phyloP scores from a whole-genome alignment of 805 yeast species.

The Cyberlindnera meyerae region DNA sequence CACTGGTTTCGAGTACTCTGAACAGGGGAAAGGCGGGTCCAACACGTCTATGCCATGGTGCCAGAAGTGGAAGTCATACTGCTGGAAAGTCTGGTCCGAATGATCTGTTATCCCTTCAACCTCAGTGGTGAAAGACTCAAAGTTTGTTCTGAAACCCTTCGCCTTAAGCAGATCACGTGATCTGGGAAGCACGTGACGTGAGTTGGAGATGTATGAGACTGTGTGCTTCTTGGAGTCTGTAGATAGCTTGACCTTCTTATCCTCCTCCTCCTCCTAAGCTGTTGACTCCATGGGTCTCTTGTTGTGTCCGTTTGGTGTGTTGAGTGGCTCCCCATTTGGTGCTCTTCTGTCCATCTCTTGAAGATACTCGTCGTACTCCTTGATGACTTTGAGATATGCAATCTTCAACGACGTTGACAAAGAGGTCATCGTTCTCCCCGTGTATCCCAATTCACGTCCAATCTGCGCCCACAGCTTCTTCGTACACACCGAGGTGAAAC shows the following conservation, averaged over 20 bases:
- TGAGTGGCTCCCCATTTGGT: conserved; percentile 4
- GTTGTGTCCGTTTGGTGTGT: conserved; percentile 13
- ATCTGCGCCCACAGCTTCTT: conserved; percentile 78
- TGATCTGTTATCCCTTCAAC: conserved; percentile 34
- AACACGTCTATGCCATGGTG: conserved; percentile 32
- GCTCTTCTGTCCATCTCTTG: neutral
- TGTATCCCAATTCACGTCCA: conserved; percentile 75
- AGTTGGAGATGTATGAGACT: conserved; percentile 40
- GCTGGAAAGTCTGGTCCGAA: conserved; percentile 32
- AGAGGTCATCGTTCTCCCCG: conserved; percentile 67
- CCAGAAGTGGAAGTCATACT: conserved; percentile 43
- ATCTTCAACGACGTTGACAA: conserved; percentile 61
- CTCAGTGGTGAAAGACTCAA: conserved; percentile 43
- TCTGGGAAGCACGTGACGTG: conserved; percentile 42
- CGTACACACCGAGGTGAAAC: conserved; percentile 56
- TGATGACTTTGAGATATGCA: conserved; percentile 46
- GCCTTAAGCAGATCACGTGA: conserved; percentile 39
- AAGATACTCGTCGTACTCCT: conserved; percentile 26
- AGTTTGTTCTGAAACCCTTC: conserved; percentile 48
- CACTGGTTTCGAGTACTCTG: conserved; percentile 39
- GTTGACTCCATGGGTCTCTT: conserved; percentile 8
- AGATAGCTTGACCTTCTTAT: neutral
- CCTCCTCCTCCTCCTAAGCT: neutral
- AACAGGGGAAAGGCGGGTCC: conserved; percentile 35
- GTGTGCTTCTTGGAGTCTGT: neutral